A percentile compares a stretch with the other conserved stretches of the same genome.
These are phyloP conservation scores for Pleurotus salmoneostramineus DNA, from an alignment of 768 basidiomycete species.

Conservation along the genomic window DNA sequence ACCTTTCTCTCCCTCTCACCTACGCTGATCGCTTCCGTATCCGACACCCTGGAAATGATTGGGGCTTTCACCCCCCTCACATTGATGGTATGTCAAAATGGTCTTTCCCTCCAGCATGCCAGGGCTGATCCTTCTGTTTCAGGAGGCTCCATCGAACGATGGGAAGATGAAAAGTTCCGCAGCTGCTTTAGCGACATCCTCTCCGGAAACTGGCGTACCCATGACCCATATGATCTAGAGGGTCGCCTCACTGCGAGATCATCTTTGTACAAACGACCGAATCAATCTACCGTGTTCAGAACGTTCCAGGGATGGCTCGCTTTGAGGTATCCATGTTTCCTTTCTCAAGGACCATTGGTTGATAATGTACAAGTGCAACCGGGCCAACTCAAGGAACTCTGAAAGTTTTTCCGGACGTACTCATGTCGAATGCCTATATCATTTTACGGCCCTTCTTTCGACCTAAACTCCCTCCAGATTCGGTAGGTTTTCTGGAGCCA, in stretches of 20 bases:
- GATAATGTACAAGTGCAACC: slow-evolving; percentile 33
- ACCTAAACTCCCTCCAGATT: slow-evolving; percentile 30
- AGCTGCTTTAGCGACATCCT: slow-evolving; percentile 49
- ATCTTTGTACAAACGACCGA: slow-evolving; percentile 46
- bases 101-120: slow-evolving; percentile 10
- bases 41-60: slow-evolving; percentile 48
- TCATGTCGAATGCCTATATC: slow-evolving; percentile 54
- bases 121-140: slow-evolving; percentile 14
- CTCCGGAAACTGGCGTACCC: slow-evolving; percentile 43
- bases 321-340: slow-evolving; percentile 35
- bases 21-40: slow-evolving; percentile 68
- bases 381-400: slow-evolving; percentile 55
- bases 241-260: slow-evolving; percentile 45
- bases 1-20: slow-evolving; percentile 45
- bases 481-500: slow-evolving; percentile 30
- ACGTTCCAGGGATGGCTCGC: slow-evolving; percentile 63
- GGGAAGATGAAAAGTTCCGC: slow-evolving; percentile 48
- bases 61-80: slow-evolving; percentile 31
- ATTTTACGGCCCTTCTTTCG: slow-evolving; percentile 66
- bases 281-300: slow-evolving; percentile 33
- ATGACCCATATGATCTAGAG: slow-evolving; percentile 53
- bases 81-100: slow-evolving; percentile 16
- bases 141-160: slow-evolving; percentile 63
- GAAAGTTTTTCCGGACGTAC: slow-evolving; percentile 52
- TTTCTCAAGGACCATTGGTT: background rate